Evolutionary conservation across 352 stramenopile species (phyloP), one percentile per base, ranked within the genome.

Genomic region (Phytophthora cactorum): DNA sequence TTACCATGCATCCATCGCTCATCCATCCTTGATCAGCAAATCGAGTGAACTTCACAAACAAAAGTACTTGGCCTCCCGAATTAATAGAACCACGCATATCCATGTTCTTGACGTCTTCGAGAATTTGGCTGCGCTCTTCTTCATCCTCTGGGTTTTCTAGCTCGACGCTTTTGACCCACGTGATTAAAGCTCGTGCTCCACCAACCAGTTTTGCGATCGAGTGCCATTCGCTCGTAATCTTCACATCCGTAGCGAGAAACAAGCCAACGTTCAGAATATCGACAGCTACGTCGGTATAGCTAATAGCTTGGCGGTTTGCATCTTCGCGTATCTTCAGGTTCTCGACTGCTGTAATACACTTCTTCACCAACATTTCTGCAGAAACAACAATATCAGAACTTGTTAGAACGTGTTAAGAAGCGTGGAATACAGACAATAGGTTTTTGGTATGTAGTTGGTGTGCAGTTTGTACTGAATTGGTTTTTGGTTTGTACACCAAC

Each of bases 21-120:
- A 52, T 15, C 53, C 53, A 60, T 4, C 38, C 53, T 52, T 60
- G 14, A 12, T 52, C n/a, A 6, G 27, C 28, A 51, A 60, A 44
- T 34, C 53, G 17, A 31, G 39, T 22, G 0, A 60, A 27, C 15
- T 52, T 39, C 3, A 22, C 39, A 43, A 52, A 52, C 17, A 41
- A 5, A 4, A 60, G 39, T 2, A 34, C 17, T 25, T 46, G 51
- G 5, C n/a, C 51, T 22, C 51, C 32, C n/a, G n/a, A 46, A 32
- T 57, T 57, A n/a, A 57, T 31, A 4, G 51, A 32, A 3, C 8
- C 10, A 31, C 51, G 51, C 32, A 57, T 57, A 46, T n/a, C n/a
- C n/a, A n/a, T n/a, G n/a, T n/a, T n/a, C n/a, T 57, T 36, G 32
- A 57, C 17, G 9, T 4, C 4, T 17, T 11, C 10, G 32, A 57